These are phyloP conservation scores for Leptographium lundbergii DNA, from an alignment of 2,329 filamentous ascomycete species.

Conservation along the genomic window DNA sequence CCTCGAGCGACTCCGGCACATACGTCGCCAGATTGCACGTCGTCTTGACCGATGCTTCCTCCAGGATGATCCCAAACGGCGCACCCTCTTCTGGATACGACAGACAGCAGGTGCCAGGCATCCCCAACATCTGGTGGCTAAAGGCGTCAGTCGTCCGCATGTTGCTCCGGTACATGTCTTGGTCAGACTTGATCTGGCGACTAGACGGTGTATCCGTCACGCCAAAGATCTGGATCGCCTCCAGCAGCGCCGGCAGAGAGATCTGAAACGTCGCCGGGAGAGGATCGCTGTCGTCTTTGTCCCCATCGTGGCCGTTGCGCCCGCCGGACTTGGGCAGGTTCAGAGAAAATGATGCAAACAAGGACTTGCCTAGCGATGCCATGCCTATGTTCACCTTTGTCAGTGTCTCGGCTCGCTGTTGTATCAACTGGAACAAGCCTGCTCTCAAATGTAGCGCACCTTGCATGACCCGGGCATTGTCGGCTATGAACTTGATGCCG, in stretches of 20 bases:
- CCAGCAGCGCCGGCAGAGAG: conserved; percentile 73
- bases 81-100: conserved; percentile 63
- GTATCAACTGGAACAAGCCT: neutral
- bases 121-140: conserved; percentile 67
- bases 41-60: conserved; percentile 76
- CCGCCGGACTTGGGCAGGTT: conserved; percentile 27
- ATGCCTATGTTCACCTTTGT: conserved; percentile 33
- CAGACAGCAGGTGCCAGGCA: conserved; percentile 76
- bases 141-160: conserved; percentile 52
- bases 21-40: conserved; percentile 88
- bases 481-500: conserved; percentile 76
- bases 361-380: conserved; percentile 73
- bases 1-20: conserved; percentile 57
- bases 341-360: conserved; percentile 79
- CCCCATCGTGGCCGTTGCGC: conserved; percentile 23
- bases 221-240: conserved; percentile 91
- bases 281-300: conserved; percentile 25
- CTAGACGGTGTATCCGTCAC: conserved; percentile 53
- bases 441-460: conserved; percentile 33
- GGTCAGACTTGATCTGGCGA: conserved; percentile 43
- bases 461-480: conserved; percentile 86
- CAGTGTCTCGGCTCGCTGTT: neutral
- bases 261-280: conserved; percentile 62
- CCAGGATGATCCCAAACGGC: conserved; percentile 72
- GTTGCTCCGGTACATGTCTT: conserved; percentile 43